Evolutionary conservation across 1,139 yeast genomes (phyloP), one percentile per base, ranked within the genome.

Genomic region (Suhomyces bokatorum): DNA sequence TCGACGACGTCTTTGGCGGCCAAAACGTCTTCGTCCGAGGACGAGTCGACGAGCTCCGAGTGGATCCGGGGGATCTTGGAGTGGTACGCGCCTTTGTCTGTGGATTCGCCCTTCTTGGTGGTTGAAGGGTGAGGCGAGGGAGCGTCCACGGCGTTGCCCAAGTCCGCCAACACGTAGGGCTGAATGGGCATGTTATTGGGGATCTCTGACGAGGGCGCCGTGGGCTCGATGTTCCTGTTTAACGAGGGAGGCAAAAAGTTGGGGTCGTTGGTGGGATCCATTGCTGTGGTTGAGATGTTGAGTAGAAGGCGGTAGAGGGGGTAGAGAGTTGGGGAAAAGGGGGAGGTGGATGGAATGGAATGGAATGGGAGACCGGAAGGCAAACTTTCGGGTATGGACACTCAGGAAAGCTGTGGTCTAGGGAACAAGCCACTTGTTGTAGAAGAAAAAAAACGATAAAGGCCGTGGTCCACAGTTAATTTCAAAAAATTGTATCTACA

Each of bases 231-330:
- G 51, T 73, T 66, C 38, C 78, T 80, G 47, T 81, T 77, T 38
- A 78, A 73, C 11, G 87, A 80, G 3, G 90, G 88, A 8, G 91
- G 90, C 40, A 80, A 77, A 62, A 85, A 86, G 61, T 85, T 80
- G 27, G 93, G 91, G 55, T 85, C 93, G 66, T 81, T 78, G 6
- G 87, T 84, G 27, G 95, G 95, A 60, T 86, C 95, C 95, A 86
- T 85, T 15, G 30, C 16, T 8, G 26, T 24, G 13, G 22, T 14
- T 13, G 30, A 7, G 14, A 6, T 6, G 13, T 28, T 6, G 13
- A 13, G 14, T 9, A 6, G n/a, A 12, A 4, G 30, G 30, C n/a
- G 6, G 13, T 28, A 28, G 30, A 12, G 14, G 33, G 6, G 14
- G n/a, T 16, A 6, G 29, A 26, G 37, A 26, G 11, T 24, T 13